These are phyloP conservation scores for Psilocybe subaeruginosa DNA, from an alignment of 768 basidiomycete species.

Conservation along the genomic window DNA sequence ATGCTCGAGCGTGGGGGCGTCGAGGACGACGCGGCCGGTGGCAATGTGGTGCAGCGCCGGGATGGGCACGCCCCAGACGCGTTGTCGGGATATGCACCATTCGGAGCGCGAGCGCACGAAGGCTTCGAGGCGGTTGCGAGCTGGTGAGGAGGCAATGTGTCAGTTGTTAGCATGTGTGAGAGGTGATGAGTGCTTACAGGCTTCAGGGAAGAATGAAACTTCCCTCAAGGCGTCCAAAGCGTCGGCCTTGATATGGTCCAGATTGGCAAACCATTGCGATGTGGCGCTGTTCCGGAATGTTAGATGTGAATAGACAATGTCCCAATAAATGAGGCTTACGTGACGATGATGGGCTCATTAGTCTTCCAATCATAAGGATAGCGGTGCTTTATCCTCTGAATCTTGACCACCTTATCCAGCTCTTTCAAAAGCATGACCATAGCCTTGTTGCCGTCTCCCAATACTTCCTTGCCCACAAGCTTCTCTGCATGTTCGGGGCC, in stretches of 20 bases:
- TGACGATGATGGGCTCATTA: constrained; percentile 87
- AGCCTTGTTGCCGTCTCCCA: constrained; percentile 69
- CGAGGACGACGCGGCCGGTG: constrained; percentile 68
- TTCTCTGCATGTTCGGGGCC: constrained; percentile 45
- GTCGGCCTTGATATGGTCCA: constrained; percentile 79
- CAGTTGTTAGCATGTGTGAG: neutral
- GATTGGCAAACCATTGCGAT: constrained; percentile 96
- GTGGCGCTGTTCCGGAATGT: constrained; percentile 66
- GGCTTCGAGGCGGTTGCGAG: constrained; percentile 84
- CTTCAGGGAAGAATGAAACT: constrained; percentile 76
- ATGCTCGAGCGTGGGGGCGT: constrained; percentile 65
- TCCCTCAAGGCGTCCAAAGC: constrained; percentile 70
- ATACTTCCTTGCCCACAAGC: constrained; percentile 72
- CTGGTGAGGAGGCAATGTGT: constrained; percentile 38
- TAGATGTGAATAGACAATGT: neutral
- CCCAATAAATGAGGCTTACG: constrained; percentile 46
- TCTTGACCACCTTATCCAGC: constrained; percentile 59
- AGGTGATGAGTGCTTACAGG: constrained; percentile 47
- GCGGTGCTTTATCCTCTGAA: constrained; percentile 77
- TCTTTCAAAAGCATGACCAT: constrained; percentile 67
- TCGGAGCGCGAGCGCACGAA: constrained; percentile 90
- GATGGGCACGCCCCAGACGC: constrained; percentile 97
- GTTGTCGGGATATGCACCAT: constrained; percentile 99
- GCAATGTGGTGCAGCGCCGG: constrained; percentile 77
- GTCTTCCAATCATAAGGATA: constrained; percentile 99